These are phyloP conservation scores for Trametes coccinea DNA, from an alignment of 768 basidiomycete genomes.

Conservation along the genomic window DNA sequence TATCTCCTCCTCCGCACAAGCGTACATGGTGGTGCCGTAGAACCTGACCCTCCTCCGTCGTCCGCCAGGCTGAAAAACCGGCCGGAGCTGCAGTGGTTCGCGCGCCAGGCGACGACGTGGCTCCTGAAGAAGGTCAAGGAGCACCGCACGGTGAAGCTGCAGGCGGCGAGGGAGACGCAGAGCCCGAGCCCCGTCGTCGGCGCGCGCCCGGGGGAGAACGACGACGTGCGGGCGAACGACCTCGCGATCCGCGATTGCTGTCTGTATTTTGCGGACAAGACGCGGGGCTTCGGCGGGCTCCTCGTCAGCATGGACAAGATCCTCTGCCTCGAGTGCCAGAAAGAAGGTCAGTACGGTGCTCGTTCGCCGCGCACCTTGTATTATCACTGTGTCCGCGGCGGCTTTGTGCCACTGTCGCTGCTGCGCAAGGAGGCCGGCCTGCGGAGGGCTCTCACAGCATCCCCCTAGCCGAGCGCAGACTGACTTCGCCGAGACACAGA, in stretches of 20 bases:
- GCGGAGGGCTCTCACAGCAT: no score
- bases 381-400: no score
- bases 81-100: constrained; percentile 54
- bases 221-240: constrained; percentile 52
- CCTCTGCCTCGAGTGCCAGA: constrained; percentile 54
- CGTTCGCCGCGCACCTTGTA: neutral
- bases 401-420: neutral
- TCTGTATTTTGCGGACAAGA: constrained; percentile 50
- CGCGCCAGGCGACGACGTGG: constrained; percentile 51
- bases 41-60: no score
- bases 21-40: no score
- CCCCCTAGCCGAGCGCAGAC: no score
- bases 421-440: no score
- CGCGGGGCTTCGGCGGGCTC: constrained; percentile 51
- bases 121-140: constrained; percentile 34
- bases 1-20: no score
- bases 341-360: constrained; percentile 39
- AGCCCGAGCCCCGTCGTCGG: neutral
- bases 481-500: neutral
- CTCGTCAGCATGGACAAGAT: constrained; percentile 69
- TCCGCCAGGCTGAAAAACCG: constrained; percentile 42
- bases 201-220: constrained; percentile 3
- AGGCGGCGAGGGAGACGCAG: constrained; percentile 33
- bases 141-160: constrained; percentile 30
- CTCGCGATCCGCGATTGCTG: constrained; percentile 76